Evolutionary conservation across 345 rosid genomes (phyloP).

Genomic region (Nephelium lappaceum): DNA sequence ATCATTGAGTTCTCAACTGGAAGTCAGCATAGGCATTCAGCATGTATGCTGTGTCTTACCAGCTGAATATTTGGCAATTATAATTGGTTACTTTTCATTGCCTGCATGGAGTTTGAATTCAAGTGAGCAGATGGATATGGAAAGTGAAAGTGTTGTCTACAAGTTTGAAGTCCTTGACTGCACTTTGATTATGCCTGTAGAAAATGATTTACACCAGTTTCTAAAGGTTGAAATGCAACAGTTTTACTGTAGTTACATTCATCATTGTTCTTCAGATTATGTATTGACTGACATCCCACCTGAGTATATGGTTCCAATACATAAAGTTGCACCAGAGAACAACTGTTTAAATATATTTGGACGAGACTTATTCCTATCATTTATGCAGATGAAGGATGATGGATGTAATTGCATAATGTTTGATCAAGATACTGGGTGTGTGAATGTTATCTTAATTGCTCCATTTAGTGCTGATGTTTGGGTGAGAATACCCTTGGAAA

Average conservation of each 20-base stretch:
- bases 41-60: conserved; percentile 76
- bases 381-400: conserved; percentile 48
- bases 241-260: conserved; percentile 51
- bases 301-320: conserved; percentile 51
- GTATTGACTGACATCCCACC: conserved; percentile 54
- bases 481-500: conserved; percentile 72
- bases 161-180: conserved; percentile 84
- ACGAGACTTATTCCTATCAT: conserved; percentile 55
- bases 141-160: conserved; percentile 41
- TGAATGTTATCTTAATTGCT: conserved; percentile 49
- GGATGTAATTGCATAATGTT: conserved; percentile 26
- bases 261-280: conserved; percentile 41
- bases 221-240: conserved; percentile 61
- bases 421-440: conserved; percentile 32
- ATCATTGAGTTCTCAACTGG: conserved; percentile 55
- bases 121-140: conserved; percentile 35
- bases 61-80: conserved; percentile 71
- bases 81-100: conserved; percentile 84
- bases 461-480: conserved; percentile 69
- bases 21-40: conserved; percentile 84
- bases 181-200: conserved; percentile 57
- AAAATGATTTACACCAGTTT: conserved; percentile 46
- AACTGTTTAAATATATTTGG: conserved; percentile 72
- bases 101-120: conserved; percentile 69
- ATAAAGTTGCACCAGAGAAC: conserved; percentile 44